phyloP scores from a whole-genome alignment of 2,329 filamentous ascomycete species.

The Incumbomyces lentus region DNA sequence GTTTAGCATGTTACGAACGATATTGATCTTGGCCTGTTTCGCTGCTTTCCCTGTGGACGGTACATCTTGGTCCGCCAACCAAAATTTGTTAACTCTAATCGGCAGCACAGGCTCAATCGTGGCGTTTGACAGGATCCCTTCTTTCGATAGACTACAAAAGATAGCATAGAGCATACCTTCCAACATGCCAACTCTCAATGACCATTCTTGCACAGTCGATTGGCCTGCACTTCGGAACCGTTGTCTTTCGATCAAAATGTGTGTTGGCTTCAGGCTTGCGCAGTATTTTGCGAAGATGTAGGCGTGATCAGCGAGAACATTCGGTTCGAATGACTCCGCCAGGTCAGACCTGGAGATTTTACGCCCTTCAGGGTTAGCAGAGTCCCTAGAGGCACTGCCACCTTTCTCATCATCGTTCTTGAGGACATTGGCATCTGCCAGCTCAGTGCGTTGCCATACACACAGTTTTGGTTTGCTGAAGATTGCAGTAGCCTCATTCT shows the following conservation, averaged over 20 bases:
- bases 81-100: slow-evolving; percentile 46
- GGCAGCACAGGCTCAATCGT: slow-evolving; percentile 44
- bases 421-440: not conserved
- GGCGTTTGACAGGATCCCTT: slow-evolving; percentile 30
- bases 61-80: slow-evolving; percentile 41
- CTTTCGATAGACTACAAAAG: slow-evolving; percentile 45
- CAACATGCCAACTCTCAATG: slow-evolving; percentile 67
- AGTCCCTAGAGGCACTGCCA: not conserved
- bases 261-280: slow-evolving; percentile 48
- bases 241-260: slow-evolving; percentile 61
- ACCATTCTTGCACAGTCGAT: slow-evolving; percentile 67
- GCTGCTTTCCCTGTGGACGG: slow-evolving; percentile 11
- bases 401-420: not conserved
- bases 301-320: slow-evolving; percentile 44
- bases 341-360: slow-evolving; percentile 1
- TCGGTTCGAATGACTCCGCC: slow-evolving; percentile 43
- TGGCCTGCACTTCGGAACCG: slow-evolving; percentile 55
- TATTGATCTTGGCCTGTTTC: slow-evolving; percentile 3
- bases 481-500: not conserved
- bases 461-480: not conserved
- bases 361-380: no score
- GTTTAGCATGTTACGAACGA: slow-evolving; percentile 5
- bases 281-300: slow-evolving; percentile 40
- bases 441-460: not conserved
- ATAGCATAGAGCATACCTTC: slow-evolving; percentile 72